Percentiles rank a stretch among this genome's conserved stretches.
Conservation (phyloP, 805 yeast genomes). For the Cyberlindnera suaveolens region DNA sequence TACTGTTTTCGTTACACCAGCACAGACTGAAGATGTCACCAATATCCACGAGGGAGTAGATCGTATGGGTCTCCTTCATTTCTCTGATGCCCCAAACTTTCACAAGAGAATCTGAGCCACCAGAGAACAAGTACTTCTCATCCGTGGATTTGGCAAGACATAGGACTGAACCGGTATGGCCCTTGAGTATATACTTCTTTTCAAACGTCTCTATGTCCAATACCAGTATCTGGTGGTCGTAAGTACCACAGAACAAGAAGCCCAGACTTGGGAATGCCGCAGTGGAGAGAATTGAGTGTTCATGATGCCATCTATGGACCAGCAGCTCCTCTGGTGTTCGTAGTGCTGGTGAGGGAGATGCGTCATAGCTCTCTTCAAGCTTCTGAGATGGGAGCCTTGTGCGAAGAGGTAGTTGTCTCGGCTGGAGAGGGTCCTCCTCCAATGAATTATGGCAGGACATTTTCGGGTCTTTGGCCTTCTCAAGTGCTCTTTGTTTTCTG, state of each 20-base stretch:
- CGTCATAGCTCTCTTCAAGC: neutral
- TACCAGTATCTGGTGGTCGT: slow-evolving; percentile 71
- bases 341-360: neutral
- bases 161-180: slow-evolving; percentile 71
- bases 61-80: slow-evolving; percentile 52
- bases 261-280: slow-evolving; percentile 52
- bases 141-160: slow-evolving; percentile 51
- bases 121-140: slow-evolving; percentile 66
- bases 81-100: slow-evolving; percentile 70
- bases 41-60: slow-evolving; percentile 79
- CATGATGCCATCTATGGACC: slow-evolving; percentile 72
- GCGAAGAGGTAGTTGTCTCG: slow-evolving; percentile 10
- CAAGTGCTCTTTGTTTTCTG: too few relatives aligned
- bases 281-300: slow-evolving; percentile 67
- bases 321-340: slow-evolving; percentile 14
- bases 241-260: slow-evolving; percentile 83
- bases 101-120: slow-evolving; percentile 85
- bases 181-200: slow-evolving; percentile 43
- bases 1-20: slow-evolving; percentile 53
- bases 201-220: slow-evolving; percentile 64
- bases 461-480: too few relatives aligned
- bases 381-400: slow-evolving; percentile 14
- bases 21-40: slow-evolving; percentile 88
- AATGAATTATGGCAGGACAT: slow-evolving; percentile 12
- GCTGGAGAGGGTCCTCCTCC: slow-evolving; percentile 15